Evolutionary conservation across 768 basidiomycete species (phyloP).

Genomic region (Hygrophorus pudorinus): DNA sequence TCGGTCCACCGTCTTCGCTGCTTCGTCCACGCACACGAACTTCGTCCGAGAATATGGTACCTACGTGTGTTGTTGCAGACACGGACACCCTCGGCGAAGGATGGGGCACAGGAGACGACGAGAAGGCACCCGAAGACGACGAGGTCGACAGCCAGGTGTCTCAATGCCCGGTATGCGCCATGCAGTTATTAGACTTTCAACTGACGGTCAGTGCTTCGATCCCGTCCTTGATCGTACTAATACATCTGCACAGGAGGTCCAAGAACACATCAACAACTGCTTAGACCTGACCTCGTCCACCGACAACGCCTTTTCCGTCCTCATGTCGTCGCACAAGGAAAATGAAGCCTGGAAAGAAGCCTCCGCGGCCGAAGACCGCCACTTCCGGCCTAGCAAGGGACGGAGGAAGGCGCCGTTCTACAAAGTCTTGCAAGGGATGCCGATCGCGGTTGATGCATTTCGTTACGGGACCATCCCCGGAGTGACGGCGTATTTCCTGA

Average conservation of each 20-base stretch:
- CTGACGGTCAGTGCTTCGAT: neutral
- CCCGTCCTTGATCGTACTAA: neutral
- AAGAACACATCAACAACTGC: conserved; percentile 50
- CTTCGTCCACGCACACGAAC: too few relatives aligned
- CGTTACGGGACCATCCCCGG: conserved; percentile 86
- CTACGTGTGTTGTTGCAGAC: neutral
- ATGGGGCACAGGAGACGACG: conserved; percentile 74
- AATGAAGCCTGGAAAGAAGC: conserved; percentile 82
- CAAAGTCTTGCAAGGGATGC: conserved; percentile 94
- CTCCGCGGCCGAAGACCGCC: conserved; percentile 36
- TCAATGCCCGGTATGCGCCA: conserved; percentile 21
- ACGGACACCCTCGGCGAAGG: conserved; percentile 30
- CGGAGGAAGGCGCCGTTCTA: conserved; percentile 83
- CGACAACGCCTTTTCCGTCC: conserved; percentile 55
- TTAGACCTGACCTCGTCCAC: conserved; percentile 20
- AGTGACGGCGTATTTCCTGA: conserved; percentile 85
- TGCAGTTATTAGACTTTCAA: conserved; percentile 11
- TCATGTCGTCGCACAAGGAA: conserved; percentile 85
- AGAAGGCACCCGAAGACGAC: conserved; percentile 54
- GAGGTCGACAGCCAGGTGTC: conserved; percentile 13
- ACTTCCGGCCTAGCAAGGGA: conserved; percentile 36
- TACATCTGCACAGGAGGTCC: conserved; percentile 31
- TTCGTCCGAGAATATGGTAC: neutral
- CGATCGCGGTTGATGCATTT: conserved; percentile 96
- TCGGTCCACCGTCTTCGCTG: neutral